A percentile compares a stretch with the other conserved stretches of the same genome.
Evolutionary conservation across 2,329 filamentous ascomycete genomes (phyloP).

Genomic region (Hypoxylon sp.): DNA sequence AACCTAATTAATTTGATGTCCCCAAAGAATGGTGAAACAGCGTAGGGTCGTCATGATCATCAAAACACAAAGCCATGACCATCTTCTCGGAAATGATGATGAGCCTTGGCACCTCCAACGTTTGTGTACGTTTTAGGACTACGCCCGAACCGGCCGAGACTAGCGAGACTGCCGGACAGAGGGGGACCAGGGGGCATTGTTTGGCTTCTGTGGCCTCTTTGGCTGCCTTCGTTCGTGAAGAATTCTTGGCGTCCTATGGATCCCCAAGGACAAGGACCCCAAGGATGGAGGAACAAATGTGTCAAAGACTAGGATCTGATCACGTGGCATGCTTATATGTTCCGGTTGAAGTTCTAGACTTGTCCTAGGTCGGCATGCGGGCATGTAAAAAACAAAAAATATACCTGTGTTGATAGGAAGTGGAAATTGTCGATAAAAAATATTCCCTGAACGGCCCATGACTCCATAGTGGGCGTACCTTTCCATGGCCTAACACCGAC

Average conservation of each 20-base stretch:
- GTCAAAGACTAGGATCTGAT: constrained; percentile 16
- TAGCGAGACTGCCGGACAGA: constrained; percentile 29
- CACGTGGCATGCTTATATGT: constrained; percentile 36
- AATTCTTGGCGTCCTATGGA: constrained; percentile 31
- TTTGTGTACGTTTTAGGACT: constrained; percentile 20
- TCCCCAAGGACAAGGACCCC: neutral
- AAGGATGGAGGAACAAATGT: constrained; percentile 7
- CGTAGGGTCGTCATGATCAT: constrained; percentile 19
- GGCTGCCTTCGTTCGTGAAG: constrained; percentile 19
- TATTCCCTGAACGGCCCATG: constrained; percentile 7
- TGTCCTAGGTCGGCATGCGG: constrained; percentile 39
- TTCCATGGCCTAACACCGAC: constrained; percentile 38
- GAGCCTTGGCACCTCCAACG: constrained; percentile 35
- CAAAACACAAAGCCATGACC: constrained; percentile 31
- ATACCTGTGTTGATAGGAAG: constrained; percentile 16
- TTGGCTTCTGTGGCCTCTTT: constrained; percentile 2
- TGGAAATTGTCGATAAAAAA: constrained; percentile 8
- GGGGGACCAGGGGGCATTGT: constrained; percentile 14
- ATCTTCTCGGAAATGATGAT: constrained; percentile 43
- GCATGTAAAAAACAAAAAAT: constrained; percentile 20
- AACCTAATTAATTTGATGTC: constrained; percentile 36
- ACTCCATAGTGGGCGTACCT: constrained; percentile 19
- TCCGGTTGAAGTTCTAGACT: constrained; percentile 40
- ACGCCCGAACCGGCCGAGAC: constrained; percentile 42
- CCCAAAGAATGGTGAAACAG: constrained; percentile 33